phyloP scores from a whole-genome alignment of 345 rosid genomes.

The Eucalyptus microcorys region DNA sequence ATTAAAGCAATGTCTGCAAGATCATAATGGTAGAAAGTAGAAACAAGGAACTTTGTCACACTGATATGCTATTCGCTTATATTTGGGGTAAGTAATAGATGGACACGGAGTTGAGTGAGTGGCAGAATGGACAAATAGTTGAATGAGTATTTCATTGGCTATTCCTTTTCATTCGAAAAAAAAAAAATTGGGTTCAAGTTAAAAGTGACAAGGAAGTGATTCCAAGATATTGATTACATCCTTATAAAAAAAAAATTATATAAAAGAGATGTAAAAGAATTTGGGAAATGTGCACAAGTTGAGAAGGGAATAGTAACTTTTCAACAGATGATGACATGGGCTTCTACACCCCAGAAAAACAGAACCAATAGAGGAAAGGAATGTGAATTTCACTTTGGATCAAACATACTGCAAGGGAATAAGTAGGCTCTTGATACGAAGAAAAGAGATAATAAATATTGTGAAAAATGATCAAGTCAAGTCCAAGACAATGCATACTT shows the following conservation, averaged over 20 bases:
- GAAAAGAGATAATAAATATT: background rate
- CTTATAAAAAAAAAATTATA: background rate
- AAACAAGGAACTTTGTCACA: background rate
- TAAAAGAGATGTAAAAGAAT: background rate
- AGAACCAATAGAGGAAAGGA: background rate
- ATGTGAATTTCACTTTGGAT: background rate
- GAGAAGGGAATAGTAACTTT: background rate
- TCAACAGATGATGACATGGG: background rate
- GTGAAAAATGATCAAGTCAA: background rate
- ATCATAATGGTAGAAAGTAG: background rate
- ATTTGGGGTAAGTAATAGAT: background rate
- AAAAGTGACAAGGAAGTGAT: background rate
- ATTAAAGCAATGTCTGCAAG: background rate
- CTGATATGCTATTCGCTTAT: background rate
- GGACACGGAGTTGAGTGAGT: background rate
- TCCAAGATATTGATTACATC: background rate
- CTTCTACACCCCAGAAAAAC: background rate
- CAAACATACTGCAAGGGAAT: background rate
- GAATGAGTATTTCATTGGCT: background rate
- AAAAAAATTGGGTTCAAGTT: background rate
- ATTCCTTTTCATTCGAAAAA: background rate
- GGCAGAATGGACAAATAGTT: background rate
- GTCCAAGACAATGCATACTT: background rate
- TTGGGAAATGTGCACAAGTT: background rate
- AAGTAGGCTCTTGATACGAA: background rate